These are phyloP conservation scores for Simplicillium aogashimaense DNA, from an alignment of 2,329 filamentous ascomycete genomes.

Conservation along the genomic window DNA sequence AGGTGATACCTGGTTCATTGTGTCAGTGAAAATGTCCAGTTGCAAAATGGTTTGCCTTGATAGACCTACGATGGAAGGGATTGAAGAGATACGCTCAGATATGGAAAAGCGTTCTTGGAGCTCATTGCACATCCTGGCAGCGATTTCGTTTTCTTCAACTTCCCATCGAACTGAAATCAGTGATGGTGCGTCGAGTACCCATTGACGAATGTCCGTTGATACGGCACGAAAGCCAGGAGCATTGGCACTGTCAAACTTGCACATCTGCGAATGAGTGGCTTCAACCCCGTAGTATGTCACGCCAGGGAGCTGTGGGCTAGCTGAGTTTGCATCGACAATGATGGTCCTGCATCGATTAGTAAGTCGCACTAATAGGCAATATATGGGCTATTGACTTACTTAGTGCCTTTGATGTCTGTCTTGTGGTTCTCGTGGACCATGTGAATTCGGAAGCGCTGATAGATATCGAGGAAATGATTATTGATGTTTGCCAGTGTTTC, in stretches of 20 bases:
- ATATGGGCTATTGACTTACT: slow-evolving; percentile 18
- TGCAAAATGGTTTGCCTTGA: no score
- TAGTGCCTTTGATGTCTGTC: slow-evolving; percentile 57
- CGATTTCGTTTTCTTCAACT: slow-evolving; percentile 45
- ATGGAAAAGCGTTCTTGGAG: slow-evolving; percentile 31
- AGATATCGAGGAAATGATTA: slow-evolving; percentile 60
- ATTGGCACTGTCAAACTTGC: slow-evolving; percentile 55
- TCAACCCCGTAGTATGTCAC: slow-evolving; percentile 68
- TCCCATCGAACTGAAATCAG: slow-evolving; percentile 49
- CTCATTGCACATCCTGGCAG: slow-evolving; percentile 30
- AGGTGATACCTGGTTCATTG: no score
- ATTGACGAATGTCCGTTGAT: slow-evolving; percentile 37
- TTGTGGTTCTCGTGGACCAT: slow-evolving; percentile 70
- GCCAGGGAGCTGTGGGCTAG: slow-evolving; percentile 58
- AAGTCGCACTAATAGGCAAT: background rate
- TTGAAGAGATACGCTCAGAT: background rate
- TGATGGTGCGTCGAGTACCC: slow-evolving; percentile 42
- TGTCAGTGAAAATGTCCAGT: no score
- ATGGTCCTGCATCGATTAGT: slow-evolving; percentile 27
- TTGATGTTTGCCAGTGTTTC: slow-evolving; percentile 69
- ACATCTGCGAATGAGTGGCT: slow-evolving; percentile 61
- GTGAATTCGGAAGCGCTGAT: slow-evolving; percentile 60
- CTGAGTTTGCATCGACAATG: slow-evolving; percentile 61
- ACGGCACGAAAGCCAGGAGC: slow-evolving; percentile 55
- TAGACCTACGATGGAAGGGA: background rate